phyloP scores from a whole-genome alignment of 495 filamentous ascomycete species.

The Bacidia gigantensis region DNA sequence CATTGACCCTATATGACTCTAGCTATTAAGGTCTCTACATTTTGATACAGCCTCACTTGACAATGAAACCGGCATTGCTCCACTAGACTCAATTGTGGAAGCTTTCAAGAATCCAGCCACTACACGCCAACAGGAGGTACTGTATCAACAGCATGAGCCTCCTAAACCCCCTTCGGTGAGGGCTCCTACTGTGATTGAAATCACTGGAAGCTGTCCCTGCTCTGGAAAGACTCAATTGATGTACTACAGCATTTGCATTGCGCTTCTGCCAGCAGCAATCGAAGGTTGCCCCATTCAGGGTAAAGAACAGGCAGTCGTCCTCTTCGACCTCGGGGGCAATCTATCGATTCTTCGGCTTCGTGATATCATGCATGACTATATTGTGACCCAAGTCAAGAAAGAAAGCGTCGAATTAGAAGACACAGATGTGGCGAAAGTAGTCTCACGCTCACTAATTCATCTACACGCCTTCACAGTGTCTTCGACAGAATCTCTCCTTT shows the following conservation, averaged over 20 bases:
- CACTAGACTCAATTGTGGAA: slow-evolving; percentile 36
- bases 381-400: background rate
- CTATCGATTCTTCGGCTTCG: slow-evolving; percentile 50
- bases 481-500: slow-evolving; percentile 35
- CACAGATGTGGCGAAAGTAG: slow-evolving; percentile 19
- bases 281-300: slow-evolving; percentile 27
- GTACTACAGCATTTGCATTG: slow-evolving; percentile 48
- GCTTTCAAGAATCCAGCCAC: slow-evolving; percentile 25
- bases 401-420: slow-evolving; percentile 5
- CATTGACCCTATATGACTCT: too few species aligned
- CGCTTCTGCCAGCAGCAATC: slow-evolving; percentile 38
- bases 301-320: slow-evolving; percentile 44
- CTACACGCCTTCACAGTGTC: slow-evolving; percentile 43
- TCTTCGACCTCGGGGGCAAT: slow-evolving; percentile 55
- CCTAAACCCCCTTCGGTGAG: slow-evolving; percentile 3
- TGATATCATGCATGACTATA: slow-evolving; percentile 19
- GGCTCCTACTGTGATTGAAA: slow-evolving; percentile 39
- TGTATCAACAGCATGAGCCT: slow-evolving; percentile 3
- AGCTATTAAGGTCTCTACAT: slow-evolving; percentile 37
- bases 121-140: slow-evolving; percentile 9
- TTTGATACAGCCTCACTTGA: slow-evolving; percentile 13
- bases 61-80: slow-evolving; percentile 27
- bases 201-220: slow-evolving; percentile 39
- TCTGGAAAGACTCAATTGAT: slow-evolving; percentile 55
- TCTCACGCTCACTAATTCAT: slow-evolving; percentile 22